Evolutionary conservation across 1,139 yeast genomes (phyloP), one percentile per base, ranked within the genome.

Genomic region (Kodamaea anthophila): DNA sequence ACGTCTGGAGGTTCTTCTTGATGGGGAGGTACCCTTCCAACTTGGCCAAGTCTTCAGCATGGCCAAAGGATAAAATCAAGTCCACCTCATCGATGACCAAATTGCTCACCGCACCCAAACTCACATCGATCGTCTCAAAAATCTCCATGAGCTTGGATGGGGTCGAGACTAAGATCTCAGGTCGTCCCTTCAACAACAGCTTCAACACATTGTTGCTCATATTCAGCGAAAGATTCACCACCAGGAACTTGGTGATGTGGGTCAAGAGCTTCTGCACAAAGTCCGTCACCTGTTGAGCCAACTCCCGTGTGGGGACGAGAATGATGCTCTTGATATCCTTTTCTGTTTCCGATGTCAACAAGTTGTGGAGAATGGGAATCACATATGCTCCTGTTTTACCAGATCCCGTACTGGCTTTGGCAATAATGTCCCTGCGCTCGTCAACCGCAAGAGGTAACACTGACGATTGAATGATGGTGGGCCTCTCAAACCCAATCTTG

Each of bases 51-150:
- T 93, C 98, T 5, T 86, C 95, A 43, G 77, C 74, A 53, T 91
- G 86, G 11, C 98, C 99, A 53, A 84, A 93, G 3, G 94, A 81
- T 34, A 86, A 62, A 26, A 93, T 77, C 46, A 91, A 70, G 60
- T 93, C 99, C 12, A 94, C 97, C 57, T 93, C 99, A 61, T 93
- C 99, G 41, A 93, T 83, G 21, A 87, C 94, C 35, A 91, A 60
- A 49, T 74, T 84, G 37, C 70, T 69, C 32, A 91, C 71, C 18
- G 67, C 57, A 15, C 70, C 64, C 38, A 81, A 59, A 32, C 71
- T 65, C 9, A 77, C 47, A 21, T 64, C 52, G 18, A 63, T 61
- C 31, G 69, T 70, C 35, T 77, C 79, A 32, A 81, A 52, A n/a
- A 70, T 66, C 28, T 65, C 63, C 28, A 83, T 63, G 34, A 88